Percentiles rank a stretch among this genome's conserved stretches.
Evolutionary conservation across 352 stramenopile species (phyloP).

Genomic region (Phytophthora fragariae): DNA sequence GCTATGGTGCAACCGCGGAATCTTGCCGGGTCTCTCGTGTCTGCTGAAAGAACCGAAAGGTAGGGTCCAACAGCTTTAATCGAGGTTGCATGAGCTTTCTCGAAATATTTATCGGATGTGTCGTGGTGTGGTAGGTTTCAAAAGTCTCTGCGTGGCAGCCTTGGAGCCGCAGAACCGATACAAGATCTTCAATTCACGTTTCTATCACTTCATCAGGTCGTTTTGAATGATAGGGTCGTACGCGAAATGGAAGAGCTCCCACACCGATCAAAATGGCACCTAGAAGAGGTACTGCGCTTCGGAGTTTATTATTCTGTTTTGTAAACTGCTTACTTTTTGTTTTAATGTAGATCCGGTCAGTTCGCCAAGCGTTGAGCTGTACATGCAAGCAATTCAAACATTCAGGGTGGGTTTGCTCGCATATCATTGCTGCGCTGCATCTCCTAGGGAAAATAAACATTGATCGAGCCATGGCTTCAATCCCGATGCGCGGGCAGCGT

Average conservation of each 20-base stretch:
- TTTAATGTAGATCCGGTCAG: not conserved
- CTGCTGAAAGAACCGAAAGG: not conserved
- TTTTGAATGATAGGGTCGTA: not conserved
- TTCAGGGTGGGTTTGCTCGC: constrained; percentile 10
- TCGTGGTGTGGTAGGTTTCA: not conserved
- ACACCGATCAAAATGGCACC: not conserved
- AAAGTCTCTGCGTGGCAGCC: not conserved
- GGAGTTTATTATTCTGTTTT: not conserved
- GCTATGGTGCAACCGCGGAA: not conserved
- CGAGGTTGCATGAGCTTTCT: not conserved
- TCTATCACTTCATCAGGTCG: not conserved
- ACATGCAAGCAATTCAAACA: constrained; percentile 16
- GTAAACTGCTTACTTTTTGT: not conserved
- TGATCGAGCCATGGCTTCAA: not conserved
- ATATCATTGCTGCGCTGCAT: constrained; percentile 16
- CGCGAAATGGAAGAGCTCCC: not conserved
- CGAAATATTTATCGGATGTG: not conserved
- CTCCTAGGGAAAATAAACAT: constrained; percentile 11
- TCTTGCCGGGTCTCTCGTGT: not conserved
- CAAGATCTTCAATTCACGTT: not conserved
- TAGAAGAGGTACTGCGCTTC: not conserved
- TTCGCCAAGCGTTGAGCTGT: constrained; percentile 2
- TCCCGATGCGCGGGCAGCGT: constrained; percentile 5
- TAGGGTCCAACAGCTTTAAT: not conserved
- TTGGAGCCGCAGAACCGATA: not conserved